Evolutionary conservation across 2,329 filamentous ascomycete genomes (phyloP), one percentile per base, ranked within the genome.

Genomic region (Penicillium brasilianum): DNA sequence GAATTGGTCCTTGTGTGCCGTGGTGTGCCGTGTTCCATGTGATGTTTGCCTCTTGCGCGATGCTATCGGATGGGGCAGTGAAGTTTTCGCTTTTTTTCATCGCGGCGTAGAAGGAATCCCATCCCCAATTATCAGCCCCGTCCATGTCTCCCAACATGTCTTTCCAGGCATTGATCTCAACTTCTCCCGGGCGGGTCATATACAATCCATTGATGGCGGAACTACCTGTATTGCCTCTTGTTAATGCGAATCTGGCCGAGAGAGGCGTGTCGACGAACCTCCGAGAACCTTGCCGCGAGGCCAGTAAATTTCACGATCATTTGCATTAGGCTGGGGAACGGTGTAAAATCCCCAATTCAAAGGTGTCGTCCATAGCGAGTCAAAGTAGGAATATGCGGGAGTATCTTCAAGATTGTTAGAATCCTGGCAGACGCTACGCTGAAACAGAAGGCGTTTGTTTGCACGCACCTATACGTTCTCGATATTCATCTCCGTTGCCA

Each of bases 171-270:
- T 76, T 71, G 58, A 76, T 65, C 46, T 76, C 74, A 41, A 68
- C 65, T 55, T 74, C 63, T 5, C 72, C 73, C 0, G 74, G 74
- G 4, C 73, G 72, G 25, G 74, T 76, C 66, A 76, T 59, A 52
- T 76, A 76, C 37, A 76, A 22, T 3, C 74, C 74, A 52, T 76
- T 76, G 61, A 76, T 76, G 28, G 74, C 74, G 8, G 74, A 76
- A 59, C 72, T 74, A 25, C 73, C 73, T 75, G 55, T 49, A 52
- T 30, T 36, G n/a, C 8, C 37, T 10, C 20, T 13, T n/a, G 52
- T 62, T 22, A 59, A 58, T 53, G n/a, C 37, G 16, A 11, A 32
- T 7, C 20, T 13, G 1, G n/a, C 44, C 5, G 13, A 44, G 2
- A 53, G 20, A 18, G 20, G 25, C 25, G 9, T 14, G 57, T 16